Evolutionary conservation across 768 basidiomycete genomes (phyloP).

Genomic region (Calocera viscosa): DNA sequence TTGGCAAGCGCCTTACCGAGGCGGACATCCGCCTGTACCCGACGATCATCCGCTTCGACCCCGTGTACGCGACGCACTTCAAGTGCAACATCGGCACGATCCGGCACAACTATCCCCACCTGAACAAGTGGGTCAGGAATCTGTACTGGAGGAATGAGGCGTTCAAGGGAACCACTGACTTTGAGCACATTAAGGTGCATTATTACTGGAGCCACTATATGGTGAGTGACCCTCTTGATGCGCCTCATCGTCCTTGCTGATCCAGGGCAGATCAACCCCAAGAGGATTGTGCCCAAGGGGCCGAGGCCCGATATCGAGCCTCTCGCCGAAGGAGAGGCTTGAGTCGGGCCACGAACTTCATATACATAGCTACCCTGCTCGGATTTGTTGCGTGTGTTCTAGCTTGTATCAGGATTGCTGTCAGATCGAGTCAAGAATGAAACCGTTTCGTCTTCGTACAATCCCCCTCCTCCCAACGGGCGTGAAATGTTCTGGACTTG

Average conservation of each 20-base stretch:
- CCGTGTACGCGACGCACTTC: constrained; percentile 83
- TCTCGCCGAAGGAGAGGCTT: no score
- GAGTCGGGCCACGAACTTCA: no score
- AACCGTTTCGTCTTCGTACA: no score
- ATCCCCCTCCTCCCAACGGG: no score
- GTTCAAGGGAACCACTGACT: background rate
- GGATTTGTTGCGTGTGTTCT: no score
- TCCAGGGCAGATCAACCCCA: constrained; percentile 54
- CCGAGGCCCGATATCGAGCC: constrained; percentile 59
- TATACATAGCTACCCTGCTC: no score
- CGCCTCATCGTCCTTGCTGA: background rate
- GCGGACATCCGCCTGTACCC: constrained; percentile 81
- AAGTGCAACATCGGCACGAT: constrained; percentile 84
- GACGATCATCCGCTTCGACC: constrained; percentile 85
- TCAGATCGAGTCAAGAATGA: no score
- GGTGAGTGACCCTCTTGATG: background rate
- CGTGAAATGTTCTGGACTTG: no score
- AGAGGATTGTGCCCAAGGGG: constrained; percentile 61
- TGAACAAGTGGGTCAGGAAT: constrained; percentile 40
- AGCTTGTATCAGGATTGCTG: no score
- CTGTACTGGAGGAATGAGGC: background rate
- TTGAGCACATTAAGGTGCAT: background rate
- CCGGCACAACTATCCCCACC: constrained; percentile 73
- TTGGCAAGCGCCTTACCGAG: constrained; percentile 38
- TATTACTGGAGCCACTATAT: constrained; percentile 25